Evolutionary conservation across 495 filamentous ascomycete species (phyloP), one percentile per base, ranked within the genome.

Genomic region (Tuber indicum): DNA sequence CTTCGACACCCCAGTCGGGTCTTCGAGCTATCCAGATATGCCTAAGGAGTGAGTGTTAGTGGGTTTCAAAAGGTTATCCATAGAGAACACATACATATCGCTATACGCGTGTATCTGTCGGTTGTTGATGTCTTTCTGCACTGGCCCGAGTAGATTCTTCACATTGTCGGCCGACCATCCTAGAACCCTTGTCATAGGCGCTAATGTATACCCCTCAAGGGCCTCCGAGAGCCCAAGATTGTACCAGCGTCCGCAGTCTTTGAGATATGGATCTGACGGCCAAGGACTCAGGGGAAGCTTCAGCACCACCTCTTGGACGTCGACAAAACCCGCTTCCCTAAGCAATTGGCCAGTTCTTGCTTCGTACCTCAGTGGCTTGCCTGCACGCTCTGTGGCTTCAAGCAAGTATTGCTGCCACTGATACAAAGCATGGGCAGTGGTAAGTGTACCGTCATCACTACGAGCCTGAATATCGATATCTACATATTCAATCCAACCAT

Each of bases 391-490:
- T 49, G 93, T 96, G n/a, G 93, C 92, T 74, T 91, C 87, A 71
- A 90, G 85, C 41, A 97, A 80, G 77, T 88, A 89, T 17, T 88
- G 84, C 76, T 92, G 91, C 94, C 94, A 97, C 77, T 88, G 85
- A 77, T 79, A 84, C 74, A 90, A 85, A 46, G 83, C 84, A 74
- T 85, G 88, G 71, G 87, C 85, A 75, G 81, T 76, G 62, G 89
- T 84, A 81, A 90, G 75, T 83, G 82, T 89, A n/a, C 89, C 87
- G 80, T 94, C 91, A 75, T 95, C 92, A 76, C 90, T 92, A 42
- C 90, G 91, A n/a, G 93, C 93, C 41, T 88, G 85, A 72, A 92
- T 90, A 83, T 98, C 94, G 46, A 98, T 92, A 83, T 98, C 95
- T n/a, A 97, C 90, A 74, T 97, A 94, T 84, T 98, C 95, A 71